Evolutionary conservation across 768 basidiomycete genomes (phyloP).

Genomic region (Podaxis sp.): DNA sequence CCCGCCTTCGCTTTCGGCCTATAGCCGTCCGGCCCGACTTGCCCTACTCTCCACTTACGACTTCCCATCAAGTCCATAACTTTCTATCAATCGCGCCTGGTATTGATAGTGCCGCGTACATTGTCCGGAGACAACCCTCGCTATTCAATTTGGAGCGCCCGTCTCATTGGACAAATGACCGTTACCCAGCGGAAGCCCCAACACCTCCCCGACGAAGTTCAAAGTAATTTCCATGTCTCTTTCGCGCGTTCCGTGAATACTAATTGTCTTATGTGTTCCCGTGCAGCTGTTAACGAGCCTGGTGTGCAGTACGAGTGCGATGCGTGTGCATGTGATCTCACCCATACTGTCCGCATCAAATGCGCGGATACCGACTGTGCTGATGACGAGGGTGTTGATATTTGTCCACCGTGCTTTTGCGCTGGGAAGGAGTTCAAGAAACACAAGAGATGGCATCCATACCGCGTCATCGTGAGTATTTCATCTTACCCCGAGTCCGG

Average conservation of each 20-base stretch:
- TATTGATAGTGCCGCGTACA: neutral
- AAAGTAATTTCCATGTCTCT: conserved; percentile 43
- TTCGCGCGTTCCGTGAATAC: conserved; percentile 19
- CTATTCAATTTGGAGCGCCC: neutral
- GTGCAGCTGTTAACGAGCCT: conserved; percentile 72
- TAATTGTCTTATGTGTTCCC: conserved; percentile 13
- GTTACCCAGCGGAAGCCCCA: conserved; percentile 68
- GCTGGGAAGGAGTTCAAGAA: conserved; percentile 84
- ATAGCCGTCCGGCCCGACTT: conserved; percentile 7
- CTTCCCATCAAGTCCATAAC: conserved; percentile 12
- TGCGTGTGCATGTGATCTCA: conserved; percentile 82
- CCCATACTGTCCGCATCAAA: conserved; percentile 95
- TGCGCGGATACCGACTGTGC: conserved; percentile 80
- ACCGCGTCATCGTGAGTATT: conserved; percentile 81
- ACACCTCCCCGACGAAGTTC: conserved; percentile 62
- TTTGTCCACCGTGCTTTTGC: conserved; percentile 93
- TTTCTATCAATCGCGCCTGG: conserved; percentile 14
- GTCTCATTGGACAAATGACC: conserved; percentile 43
- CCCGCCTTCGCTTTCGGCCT: neutral
- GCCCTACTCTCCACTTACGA: conserved; percentile 4
- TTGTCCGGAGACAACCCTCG: neutral
- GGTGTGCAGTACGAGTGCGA: conserved; percentile 86
- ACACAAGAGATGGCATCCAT: conserved; percentile 85
- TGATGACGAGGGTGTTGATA: conserved; percentile 76
- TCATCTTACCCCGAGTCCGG: conserved; percentile 10